Percentiles rank a stretch among this genome's conserved stretches.
Evolutionary conservation across 2,329 filamentous ascomycete genomes (phyloP).

Genomic region (Tothia fuscella): DNA sequence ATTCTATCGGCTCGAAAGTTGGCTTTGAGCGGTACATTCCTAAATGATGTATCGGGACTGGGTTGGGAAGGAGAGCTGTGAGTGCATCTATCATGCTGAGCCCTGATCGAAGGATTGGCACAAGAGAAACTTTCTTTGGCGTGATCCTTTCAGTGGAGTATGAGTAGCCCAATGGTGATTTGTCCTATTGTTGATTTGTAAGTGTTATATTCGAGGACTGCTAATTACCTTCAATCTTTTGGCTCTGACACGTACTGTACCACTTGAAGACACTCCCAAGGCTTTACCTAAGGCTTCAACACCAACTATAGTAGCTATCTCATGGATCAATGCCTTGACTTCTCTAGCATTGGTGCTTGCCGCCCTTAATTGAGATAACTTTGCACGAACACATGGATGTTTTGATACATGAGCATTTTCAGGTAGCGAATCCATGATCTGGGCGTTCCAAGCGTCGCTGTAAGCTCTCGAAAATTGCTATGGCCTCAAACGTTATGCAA

Average conservation of each 20-base stretch:
- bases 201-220: neutral
- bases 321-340: conserved; percentile 70
- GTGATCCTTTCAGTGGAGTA: conserved; percentile 55
- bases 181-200: conserved; percentile 40
- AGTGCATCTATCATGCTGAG: conserved; percentile 84
- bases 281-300: conserved; percentile 64
- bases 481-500: too few relatives aligned
- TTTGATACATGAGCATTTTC: conserved; percentile 60
- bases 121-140: conserved; percentile 60
- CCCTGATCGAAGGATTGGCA: conserved; percentile 87
- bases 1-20: conserved; percentile 82
- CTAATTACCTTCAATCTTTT: neutral
- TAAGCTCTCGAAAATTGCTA: too few relatives aligned
- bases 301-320: conserved; percentile 72
- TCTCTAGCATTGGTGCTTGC: conserved; percentile 57
- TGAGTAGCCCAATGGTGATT: conserved; percentile 65
- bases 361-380: conserved; percentile 81
- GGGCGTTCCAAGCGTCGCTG: neutral
- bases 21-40: conserved; percentile 86
- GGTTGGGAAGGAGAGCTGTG: conserved; percentile 65
- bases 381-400: conserved; percentile 77
- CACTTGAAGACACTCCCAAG: conserved; percentile 44
- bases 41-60: conserved; percentile 82
- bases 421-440: conserved; percentile 24
- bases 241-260: conserved; percentile 44